Evolutionary conservation across 352 stramenopile species (phyloP), one percentile per base, ranked within the genome.

Genomic region (Globisporangium middletonii): DNA sequence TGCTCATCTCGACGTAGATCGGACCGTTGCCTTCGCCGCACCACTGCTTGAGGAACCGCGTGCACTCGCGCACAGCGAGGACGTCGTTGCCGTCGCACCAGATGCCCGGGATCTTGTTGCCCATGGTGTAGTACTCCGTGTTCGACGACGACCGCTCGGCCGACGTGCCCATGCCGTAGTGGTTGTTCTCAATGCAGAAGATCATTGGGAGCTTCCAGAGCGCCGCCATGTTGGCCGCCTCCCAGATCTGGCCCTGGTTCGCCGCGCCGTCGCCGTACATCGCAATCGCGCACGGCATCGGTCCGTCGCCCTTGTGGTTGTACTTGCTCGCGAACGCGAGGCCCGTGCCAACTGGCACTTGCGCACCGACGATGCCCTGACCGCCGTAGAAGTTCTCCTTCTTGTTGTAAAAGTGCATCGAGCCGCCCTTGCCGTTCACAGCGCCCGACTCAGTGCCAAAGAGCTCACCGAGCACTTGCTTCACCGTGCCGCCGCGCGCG

Each of bases 111-210:
- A 99, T 99, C 74, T 98, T 94, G 86, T 99, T 99, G 60, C 97
- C 98, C 97, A 99, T 99, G 63, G 97, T 99, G 88, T 99, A 99
- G 88, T 99, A 99, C 55, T 99, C 94, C 46, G 80, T 90, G 79
- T 99, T 99, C 57, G 76, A 94, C 46, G 94, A 98, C 64, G 97
- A 98, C 62, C 97, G 91, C 68, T 98, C 86, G 51, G 95, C 96
- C 53, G 92, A 98, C 35, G 97, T 99, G 64, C 98, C 98, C 98
- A 99, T 99, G 65, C 97, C 97, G 78, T 99, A 99, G 67, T 99
- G 95, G 86, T 99, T 99, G 88, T 99, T 99, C 77, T 99, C 98
- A 76, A 99, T 99, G 71, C 96, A 98, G 72, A 99, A 99, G 68
- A 99, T 99, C 66, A 97, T 89, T 13, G 98, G 98, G 46, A 99